These are phyloP conservation scores for Penicillium thymicola DNA, from an alignment of 2,329 filamentous ascomycete genomes.

Conservation along the genomic window DNA sequence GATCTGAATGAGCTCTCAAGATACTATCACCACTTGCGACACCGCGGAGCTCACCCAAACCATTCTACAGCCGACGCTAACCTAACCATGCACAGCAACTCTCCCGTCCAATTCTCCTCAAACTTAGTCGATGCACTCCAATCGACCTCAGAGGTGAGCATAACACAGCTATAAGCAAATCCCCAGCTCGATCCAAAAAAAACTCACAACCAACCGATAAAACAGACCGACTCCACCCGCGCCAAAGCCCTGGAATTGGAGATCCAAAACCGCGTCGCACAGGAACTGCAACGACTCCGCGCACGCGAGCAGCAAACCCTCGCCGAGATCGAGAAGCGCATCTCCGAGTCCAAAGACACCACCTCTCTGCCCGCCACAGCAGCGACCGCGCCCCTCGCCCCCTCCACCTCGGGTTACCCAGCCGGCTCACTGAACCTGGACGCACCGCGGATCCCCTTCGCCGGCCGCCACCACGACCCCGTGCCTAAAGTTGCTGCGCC, in stretches of 20 bases:
- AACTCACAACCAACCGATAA: neutral
- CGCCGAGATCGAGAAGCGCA: conserved; percentile 63
- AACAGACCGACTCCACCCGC: conserved; percentile 82
- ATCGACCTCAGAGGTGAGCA: conserved; percentile 74
- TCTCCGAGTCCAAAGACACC: conserved; percentile 41
- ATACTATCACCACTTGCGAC: neutral
- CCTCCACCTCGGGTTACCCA: conserved; percentile 22
- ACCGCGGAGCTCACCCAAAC: neutral
- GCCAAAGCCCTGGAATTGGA: conserved; percentile 79
- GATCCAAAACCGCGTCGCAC: conserved; percentile 79
- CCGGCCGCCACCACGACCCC: conserved; percentile 37
- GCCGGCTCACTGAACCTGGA: conserved; percentile 38
- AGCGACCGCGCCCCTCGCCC: conserved; percentile 22
- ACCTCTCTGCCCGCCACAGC: conserved; percentile 26
- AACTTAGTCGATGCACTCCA: conserved; percentile 80
- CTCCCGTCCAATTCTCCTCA: conserved; percentile 70
- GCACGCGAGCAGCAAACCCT: conserved; percentile 68
- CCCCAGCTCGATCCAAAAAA: neutral
- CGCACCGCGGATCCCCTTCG: conserved; percentile 44
- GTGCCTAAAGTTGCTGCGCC: conserved; percentile 14
- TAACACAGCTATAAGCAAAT: conserved; percentile 1
- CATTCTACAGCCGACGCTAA: conserved; percentile 8
- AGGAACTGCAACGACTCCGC: conserved; percentile 78
- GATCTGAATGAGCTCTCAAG: neutral
- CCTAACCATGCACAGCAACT: conserved; percentile 31